phyloP scores from a whole-genome alignment of 2,329 filamentous ascomycete genomes.

The Sporothrix humicola region DNA sequence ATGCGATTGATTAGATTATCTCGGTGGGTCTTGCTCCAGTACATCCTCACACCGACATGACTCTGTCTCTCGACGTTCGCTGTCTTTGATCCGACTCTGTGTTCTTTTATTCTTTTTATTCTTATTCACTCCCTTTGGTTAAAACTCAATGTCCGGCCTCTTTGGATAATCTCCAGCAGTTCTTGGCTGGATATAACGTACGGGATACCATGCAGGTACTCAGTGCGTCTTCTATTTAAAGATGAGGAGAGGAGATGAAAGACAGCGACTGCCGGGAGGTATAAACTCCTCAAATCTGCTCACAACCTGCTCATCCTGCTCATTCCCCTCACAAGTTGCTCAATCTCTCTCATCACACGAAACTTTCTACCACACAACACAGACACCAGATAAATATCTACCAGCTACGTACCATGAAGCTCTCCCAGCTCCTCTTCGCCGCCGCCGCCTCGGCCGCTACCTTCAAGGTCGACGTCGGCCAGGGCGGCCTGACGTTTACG shows the following conservation, averaged over 20 bases:
- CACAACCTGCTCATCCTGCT: not conserved
- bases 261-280: too few species aligned
- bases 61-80: too few species aligned
- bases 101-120: too few species aligned
- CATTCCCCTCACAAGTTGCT: not conserved
- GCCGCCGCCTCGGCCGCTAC: constrained; percentile 38
- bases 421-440: constrained; percentile 27
- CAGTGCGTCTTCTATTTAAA: not conserved
- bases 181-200: not conserved
- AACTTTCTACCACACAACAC: too few species aligned
- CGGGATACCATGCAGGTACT: not conserved
- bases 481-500: constrained; percentile 50
- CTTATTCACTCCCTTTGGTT: too few species aligned
- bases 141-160: too few species aligned
- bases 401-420: too few species aligned
- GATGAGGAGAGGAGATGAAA: too few species aligned
- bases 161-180: too few species aligned
- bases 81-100: too few species aligned
- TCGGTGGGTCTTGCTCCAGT: not conserved
- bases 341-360: not conserved
- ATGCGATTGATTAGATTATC: constrained; percentile 23
- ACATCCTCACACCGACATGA: not conserved
- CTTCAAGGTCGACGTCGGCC: constrained; percentile 50
- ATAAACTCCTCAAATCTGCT: constrained; percentile 8
- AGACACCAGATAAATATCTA: too few species aligned